Base-by-base conservation (phyloP, 116 monocot genomes). In the Trichopus zeylanicus region DNA sequence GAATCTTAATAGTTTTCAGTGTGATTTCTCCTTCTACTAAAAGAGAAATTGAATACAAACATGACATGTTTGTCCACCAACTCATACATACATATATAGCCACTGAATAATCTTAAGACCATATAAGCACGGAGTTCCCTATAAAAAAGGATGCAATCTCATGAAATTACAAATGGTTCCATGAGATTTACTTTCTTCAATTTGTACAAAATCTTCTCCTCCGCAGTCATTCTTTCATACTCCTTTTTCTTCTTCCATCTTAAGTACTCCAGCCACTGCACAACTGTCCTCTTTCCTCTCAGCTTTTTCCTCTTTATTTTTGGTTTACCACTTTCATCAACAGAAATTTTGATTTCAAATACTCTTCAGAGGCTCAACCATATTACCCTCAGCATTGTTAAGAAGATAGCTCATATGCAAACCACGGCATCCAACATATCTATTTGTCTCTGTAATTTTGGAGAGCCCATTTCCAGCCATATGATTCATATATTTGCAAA, bases 201-300 rank as follows among this genome's bases (percentile, higher is more conserved):
- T 70, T 91, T 91, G 70, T 78, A 91, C 29, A 98, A 60, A 62
- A 91, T 80, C 55, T 80, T 98, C 66, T 98, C 98, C 76, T 98
- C 98, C 53, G 82, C 65, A 5, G 91, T 91, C 91, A 98, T 91
- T 59, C 91, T 81, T 69, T 98, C 75, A 61, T 79, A 91, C 42
- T 91, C 88, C 65, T 85, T 98, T 72, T 98, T 85, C 74, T 98
- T 98, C 75, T 78, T 87, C 79, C 82, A 91, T 64, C 91, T 87
- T 34, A 98, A 91, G 59, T 63, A 77, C 48, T 98, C 88, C 21
- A 98, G 60, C 85, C 87, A 91, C 68, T 67, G 88, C 57, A 85
- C 79, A 19, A 98, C 91, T 47, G 85, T 91, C 52, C 88, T 69
- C 64, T 74, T 98, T 19, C 85, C 98, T 80, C 88, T 91, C 46